Conservation (phyloP, 768 basidiomycete species). For the Psilocybe cyanescens region DNA sequence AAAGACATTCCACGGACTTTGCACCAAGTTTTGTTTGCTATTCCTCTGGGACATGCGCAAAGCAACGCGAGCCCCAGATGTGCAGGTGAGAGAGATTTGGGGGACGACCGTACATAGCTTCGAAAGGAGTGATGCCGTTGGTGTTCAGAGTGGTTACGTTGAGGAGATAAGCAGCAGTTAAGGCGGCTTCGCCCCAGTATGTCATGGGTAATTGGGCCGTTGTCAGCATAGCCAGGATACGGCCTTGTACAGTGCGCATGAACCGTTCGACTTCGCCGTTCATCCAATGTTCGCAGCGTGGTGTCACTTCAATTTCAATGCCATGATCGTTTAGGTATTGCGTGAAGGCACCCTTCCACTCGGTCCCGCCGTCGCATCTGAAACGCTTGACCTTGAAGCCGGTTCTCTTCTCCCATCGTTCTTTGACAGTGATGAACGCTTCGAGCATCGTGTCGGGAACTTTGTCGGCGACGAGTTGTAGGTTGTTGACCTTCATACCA, state of each 20-base stretch:
- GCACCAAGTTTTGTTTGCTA: slow-evolving; percentile 13
- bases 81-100: no score
- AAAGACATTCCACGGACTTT: slow-evolving; percentile 2
- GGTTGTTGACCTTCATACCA: background rate
- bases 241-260: slow-evolving; percentile 8
- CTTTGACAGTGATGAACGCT: background rate
- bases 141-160: background rate
- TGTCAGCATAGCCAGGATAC: background rate
- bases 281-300: slow-evolving; percentile 18
- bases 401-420: slow-evolving; percentile 10
- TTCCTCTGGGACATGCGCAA: slow-evolving; percentile 9
- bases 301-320: slow-evolving; percentile 4
- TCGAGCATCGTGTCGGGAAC: background rate
- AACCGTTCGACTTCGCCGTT: slow-evolving; percentile 16
- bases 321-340: background rate
- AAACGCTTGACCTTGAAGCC: slow-evolving; percentile 8
- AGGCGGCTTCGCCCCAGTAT: slow-evolving; percentile 17
- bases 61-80: no score
- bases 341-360: no score
- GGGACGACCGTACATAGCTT: no score
- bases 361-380: background rate
- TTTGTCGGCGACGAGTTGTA: slow-evolving; percentile 5
- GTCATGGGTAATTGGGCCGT: background rate
- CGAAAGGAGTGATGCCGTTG: slow-evolving; percentile 1
- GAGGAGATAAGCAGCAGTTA: background rate